Conservation (phyloP, 768 basidiomycete genomes). For the Boletus reticulatus region DNA sequence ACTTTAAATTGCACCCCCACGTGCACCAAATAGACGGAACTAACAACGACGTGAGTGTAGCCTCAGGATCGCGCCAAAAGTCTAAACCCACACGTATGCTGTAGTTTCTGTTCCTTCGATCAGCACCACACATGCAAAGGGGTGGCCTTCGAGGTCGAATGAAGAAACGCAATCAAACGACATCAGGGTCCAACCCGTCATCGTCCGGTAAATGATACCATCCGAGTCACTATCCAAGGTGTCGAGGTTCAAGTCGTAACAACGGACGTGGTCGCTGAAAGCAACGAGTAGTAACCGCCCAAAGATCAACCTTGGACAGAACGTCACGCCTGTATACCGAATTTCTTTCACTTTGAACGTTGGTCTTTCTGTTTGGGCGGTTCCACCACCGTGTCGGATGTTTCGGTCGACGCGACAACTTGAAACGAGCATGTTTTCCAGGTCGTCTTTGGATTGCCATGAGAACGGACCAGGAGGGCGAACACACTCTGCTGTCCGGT, state of each 20-base stretch:
- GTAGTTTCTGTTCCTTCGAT: not conserved
- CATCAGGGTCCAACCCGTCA: not conserved
- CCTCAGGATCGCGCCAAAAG: not conserved
- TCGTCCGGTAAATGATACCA: conserved; percentile 6
- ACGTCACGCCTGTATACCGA: not conserved
- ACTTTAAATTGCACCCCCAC: not conserved
- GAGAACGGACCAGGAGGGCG: conserved; percentile 17
- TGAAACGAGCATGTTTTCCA: conserved; percentile 13
- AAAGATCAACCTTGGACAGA: conserved; percentile 7
- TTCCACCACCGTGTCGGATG: not conserved
- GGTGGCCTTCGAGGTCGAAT: conserved; percentile 9
- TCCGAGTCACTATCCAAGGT: not conserved
- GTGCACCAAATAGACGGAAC: conserved; percentile 9
- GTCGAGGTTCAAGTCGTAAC: conserved; percentile 12
- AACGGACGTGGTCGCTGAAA: conserved; percentile 10
- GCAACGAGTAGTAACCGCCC: conserved; percentile 16
- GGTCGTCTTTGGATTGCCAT: conserved; percentile 11
- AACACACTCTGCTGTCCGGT: conserved; percentile 10
- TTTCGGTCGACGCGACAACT: conserved; percentile 8
- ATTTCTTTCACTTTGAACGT: conserved; percentile 1
- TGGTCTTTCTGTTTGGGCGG: not conserved
- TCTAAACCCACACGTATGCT: conserved; percentile 2
- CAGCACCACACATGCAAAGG: conserved; percentile 15
- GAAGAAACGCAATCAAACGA: conserved; percentile 10
- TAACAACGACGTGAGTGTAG: not conserved